Evolutionary conservation across 2,329 filamentous ascomycete genomes (phyloP), one percentile per base, ranked within the genome.

Genomic region (Botryosphaeria dothidea): DNA sequence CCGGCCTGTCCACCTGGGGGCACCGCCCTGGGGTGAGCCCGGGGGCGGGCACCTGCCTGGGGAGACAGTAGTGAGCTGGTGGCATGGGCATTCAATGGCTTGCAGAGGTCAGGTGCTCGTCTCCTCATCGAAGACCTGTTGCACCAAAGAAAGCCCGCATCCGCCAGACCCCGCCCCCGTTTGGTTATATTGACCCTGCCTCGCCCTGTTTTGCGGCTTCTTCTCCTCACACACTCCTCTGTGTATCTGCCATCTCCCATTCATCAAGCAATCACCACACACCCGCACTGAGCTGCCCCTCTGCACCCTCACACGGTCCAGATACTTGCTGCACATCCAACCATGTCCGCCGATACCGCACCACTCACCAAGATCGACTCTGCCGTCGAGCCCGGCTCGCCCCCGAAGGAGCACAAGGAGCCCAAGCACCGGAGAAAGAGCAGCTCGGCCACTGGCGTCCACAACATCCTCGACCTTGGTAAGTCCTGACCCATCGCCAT

Each of bases 391-490:
- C 92, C 92, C 79, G 85, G 86, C 73, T 89, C 88, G 66, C 86
- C 90, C 36, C 83, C 85, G 66, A 86, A 89, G 76, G 89, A 92
- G 69, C 82, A 83, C 72, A 86, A 86, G 77, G 86, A 86, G 75
- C 48, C 41, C 41, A 80, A 81, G 69, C 85, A 90, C 75, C 86
- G 89, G 72, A 87, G 92, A 80, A 82, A 84, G 68, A 93, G 92
- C 78, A 94, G 92, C 64, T 87, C 85, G 74, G 45, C 46, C 13
- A 85, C 86, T 51, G 92, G 90, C 71, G 88, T 94, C 65, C 88
- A 84, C 80, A 96, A 93, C 81, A 90, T 97, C 81, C 88, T 88
- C 71, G 93, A 97, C 71, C 85, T 97, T 69, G 90, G 93, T 96
- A 85, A 79, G 89, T 80, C 51, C n/a, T n/a, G n/a, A 21, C 1